A percentile compares a stretch with the other conserved stretches of the same genome.
Conservation (phyloP, 345 rosid genomes). For the Aquilaria yunnanensis region DNA sequence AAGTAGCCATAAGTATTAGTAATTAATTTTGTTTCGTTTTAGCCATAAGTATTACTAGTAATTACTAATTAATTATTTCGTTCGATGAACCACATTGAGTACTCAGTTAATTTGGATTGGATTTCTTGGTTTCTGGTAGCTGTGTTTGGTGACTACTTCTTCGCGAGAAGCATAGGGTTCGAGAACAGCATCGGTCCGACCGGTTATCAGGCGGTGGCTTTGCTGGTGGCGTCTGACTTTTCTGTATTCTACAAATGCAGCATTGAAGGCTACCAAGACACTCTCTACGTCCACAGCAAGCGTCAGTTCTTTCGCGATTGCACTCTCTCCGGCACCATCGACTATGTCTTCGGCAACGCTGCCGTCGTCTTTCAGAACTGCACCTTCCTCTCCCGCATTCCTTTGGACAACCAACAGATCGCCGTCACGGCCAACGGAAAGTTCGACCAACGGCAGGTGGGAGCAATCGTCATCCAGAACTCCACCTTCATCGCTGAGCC, state of each 20-base stretch:
- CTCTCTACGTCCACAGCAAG: constrained; percentile 60
- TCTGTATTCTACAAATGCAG: constrained; percentile 65
- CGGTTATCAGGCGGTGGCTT: constrained; percentile 73
- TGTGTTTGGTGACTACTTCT: constrained; percentile 40
- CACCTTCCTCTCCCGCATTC: constrained; percentile 43
- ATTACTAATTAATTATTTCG: constrained; percentile 2
- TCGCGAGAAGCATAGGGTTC: constrained; percentile 64
- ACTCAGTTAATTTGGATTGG: too few relatives aligned
- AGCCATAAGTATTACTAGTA: too few relatives aligned
- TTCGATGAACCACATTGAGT: too few relatives aligned
- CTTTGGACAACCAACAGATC: constrained; percentile 43
- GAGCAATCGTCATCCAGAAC: constrained; percentile 63
- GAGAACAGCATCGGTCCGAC: constrained; percentile 67
- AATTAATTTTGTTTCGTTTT: too few relatives aligned
- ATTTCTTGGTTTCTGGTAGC: constrained; percentile 22
- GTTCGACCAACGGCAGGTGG: constrained; percentile 22
- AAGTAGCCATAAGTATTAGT: constrained; percentile 12
- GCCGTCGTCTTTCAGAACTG: constrained; percentile 64
- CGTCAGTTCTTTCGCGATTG: constrained; percentile 92
- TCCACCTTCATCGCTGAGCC: constrained; percentile 48
- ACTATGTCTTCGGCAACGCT: constrained; percentile 73
- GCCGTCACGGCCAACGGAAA: constrained; percentile 63
- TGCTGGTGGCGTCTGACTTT: constrained; percentile 48
- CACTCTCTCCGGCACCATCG: constrained; percentile 67
- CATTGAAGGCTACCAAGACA: constrained; percentile 74